These are phyloP conservation scores for Gaeumannomyces tritici DNA, from an alignment of 2,329 filamentous ascomycete species.

Conservation along the genomic window DNA sequence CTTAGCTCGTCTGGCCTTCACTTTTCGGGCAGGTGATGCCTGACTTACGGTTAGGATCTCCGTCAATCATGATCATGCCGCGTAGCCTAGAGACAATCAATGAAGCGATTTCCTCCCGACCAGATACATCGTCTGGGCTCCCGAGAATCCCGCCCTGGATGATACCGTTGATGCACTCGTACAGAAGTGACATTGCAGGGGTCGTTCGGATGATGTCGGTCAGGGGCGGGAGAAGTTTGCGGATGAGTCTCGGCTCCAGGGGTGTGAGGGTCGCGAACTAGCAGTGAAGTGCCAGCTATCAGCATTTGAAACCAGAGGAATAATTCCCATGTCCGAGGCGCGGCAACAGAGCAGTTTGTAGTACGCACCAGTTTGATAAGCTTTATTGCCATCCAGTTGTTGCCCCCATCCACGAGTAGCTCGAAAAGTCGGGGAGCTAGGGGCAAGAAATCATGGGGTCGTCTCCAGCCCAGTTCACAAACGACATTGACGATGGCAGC, in stretches of 20 bases:
- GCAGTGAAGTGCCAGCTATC: not conserved
- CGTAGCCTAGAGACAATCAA: constrained; percentile 88
- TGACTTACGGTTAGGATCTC: constrained; percentile 78
- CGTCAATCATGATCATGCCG: constrained; percentile 88
- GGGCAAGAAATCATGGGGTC: constrained; percentile 87
- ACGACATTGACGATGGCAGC: constrained; percentile 95
- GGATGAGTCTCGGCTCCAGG: constrained; percentile 80
- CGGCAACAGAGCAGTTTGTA: not conserved
- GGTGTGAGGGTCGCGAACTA: constrained; percentile 93
- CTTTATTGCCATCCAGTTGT: constrained; percentile 99
- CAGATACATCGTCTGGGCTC: constrained; percentile 66
- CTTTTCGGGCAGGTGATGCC: not conserved
- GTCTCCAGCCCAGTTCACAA: constrained; percentile 88
- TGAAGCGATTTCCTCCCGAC: constrained; percentile 83
- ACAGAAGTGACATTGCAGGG: constrained; percentile 92
- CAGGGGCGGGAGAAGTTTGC: constrained; percentile 82
- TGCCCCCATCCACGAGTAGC: constrained; percentile 79
- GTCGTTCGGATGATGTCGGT: constrained; percentile 92
- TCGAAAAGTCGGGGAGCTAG: constrained; percentile 88
- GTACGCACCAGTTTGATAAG: constrained; percentile 79
- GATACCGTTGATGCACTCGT: constrained; percentile 97
- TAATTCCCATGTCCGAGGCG: not conserved
- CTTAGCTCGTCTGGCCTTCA: constrained; percentile 1
- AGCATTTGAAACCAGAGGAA: not conserved
- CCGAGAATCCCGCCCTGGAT: constrained; percentile 93